Evolutionary conservation across 2,329 filamentous ascomycete species (phyloP).

Genomic region (Aspergillus carbonarius): DNA sequence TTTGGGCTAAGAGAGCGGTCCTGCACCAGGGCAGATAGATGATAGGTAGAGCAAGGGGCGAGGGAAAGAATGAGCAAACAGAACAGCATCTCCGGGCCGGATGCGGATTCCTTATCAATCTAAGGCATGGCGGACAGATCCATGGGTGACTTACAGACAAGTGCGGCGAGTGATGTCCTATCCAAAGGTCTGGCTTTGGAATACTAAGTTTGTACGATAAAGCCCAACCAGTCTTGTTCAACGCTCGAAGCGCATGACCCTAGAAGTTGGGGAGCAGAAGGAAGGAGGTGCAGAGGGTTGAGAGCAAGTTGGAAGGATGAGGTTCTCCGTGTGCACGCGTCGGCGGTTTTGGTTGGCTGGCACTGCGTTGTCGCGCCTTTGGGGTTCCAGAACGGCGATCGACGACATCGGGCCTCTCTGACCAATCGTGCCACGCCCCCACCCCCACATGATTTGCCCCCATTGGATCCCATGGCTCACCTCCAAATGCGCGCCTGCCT

Average conservation of each 20-base stretch:
- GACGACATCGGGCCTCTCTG: not conserved
- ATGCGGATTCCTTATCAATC: conserved; percentile 12
- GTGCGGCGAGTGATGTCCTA: conserved; percentile 5
- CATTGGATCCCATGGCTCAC: not conserved
- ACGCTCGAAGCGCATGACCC: conserved; percentile 20
- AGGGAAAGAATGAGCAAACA: not conserved
- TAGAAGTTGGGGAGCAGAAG: conserved; percentile 8
- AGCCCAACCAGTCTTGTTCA: conserved; percentile 21
- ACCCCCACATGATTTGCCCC: conserved; percentile 1
- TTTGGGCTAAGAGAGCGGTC: not conserved
- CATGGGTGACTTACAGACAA: not conserved
- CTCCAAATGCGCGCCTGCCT: not conserved
- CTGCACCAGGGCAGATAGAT: not conserved
- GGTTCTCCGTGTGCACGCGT: conserved; percentile 21
- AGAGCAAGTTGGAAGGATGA: conserved; percentile 22
- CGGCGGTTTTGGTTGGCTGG: conserved; percentile 19
- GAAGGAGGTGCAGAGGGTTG: conserved; percentile 8
- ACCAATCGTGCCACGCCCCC: not conserved
- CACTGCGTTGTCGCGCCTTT: conserved; percentile 9
- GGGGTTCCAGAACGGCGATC: conserved; percentile 1
- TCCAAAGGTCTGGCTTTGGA: conserved; percentile 2
- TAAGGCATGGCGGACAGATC: not conserved
- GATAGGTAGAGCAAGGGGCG: not conserved
- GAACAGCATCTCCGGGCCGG: not conserved
- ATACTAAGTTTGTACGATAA: conserved; percentile 3